Evolutionary conservation across 2,329 filamentous ascomycete species (phyloP).

Genomic region (Aspergillus calidoustus): DNA sequence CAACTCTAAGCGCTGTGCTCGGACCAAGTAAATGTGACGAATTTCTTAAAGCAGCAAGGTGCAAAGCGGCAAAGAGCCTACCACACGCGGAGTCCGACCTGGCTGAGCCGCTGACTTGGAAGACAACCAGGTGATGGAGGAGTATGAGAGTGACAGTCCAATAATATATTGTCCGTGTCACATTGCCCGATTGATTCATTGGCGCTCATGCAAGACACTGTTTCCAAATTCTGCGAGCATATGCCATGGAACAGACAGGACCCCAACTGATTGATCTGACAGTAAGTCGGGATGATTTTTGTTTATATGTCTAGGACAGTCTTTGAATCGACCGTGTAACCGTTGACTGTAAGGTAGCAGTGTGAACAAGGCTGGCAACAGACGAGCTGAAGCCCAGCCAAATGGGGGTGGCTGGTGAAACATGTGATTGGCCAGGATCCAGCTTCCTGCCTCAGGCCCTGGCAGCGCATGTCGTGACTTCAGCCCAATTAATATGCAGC

Average conservation of each 20-base stretch:
- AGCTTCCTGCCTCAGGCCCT: slow-evolving; percentile 19
- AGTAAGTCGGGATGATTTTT: not conserved
- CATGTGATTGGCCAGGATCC: slow-evolving; percentile 19
- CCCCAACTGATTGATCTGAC: not conserved
- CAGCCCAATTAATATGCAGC: slow-evolving; percentile 16
- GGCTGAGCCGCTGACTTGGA: not conserved
- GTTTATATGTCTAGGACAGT: not conserved
- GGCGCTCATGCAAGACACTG: slow-evolving; percentile 7
- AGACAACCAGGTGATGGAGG: not conserved
- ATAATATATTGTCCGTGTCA: slow-evolving; percentile 5
- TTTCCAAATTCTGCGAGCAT: not conserved
- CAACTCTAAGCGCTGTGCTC: not conserved
- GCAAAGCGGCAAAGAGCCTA: not conserved
- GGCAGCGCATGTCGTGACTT: slow-evolving; percentile 8
- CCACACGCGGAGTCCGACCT: not conserved
- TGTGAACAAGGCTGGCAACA: not conserved
- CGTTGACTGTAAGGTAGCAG: not conserved
- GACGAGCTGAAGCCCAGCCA: slow-evolving; percentile 7
- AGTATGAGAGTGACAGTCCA: not conserved
- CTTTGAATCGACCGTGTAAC: not conserved
- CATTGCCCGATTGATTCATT: slow-evolving; percentile 2
- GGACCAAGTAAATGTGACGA: not conserved
- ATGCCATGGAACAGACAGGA: not conserved
- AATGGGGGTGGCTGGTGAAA: slow-evolving; percentile 22
- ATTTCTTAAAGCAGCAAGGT: not conserved